Percentiles rank a stretch among this genome's conserved stretches.
Evolutionary conservation across 805 yeast species (phyloP).

Genomic region (Ascoidea tarda): DNA sequence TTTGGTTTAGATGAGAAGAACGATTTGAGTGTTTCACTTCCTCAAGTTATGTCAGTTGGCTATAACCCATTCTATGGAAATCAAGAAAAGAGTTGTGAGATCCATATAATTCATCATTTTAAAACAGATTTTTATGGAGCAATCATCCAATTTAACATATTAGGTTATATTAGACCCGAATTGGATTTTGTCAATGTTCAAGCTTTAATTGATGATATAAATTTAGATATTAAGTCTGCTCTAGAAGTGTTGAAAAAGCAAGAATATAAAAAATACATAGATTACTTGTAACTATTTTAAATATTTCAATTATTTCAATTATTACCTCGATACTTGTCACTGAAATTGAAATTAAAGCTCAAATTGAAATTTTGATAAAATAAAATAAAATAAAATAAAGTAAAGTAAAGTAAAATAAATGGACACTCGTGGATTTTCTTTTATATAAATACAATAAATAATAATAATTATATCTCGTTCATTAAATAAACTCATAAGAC

Average conservation of each 20-base stretch:
- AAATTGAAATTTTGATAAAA: too few relatives aligned
- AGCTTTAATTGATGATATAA: constrained; percentile 74
- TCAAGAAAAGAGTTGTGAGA: constrained; percentile 67
- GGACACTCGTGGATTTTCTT: too few relatives aligned
- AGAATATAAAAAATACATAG: constrained; percentile 1
- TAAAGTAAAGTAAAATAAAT: too few relatives aligned
- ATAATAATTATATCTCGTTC: too few relatives aligned
- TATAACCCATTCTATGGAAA: constrained; percentile 90
- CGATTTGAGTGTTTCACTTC: constrained; percentile 36
- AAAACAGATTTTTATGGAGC: constrained; percentile 71
- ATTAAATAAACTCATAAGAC: background rate
- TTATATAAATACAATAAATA: too few relatives aligned
- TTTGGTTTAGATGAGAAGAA: constrained; percentile 20
- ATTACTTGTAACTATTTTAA: background rate
- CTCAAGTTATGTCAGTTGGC: constrained; percentile 93
- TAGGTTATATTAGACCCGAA: constrained; percentile 91
- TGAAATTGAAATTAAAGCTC: too few relatives aligned
- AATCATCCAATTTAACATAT: constrained; percentile 43
- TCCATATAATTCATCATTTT: constrained; percentile 75
- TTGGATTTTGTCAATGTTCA: constrained; percentile 66
- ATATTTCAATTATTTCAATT: too few relatives aligned
- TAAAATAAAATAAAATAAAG: too few relatives aligned
- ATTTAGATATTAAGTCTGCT: constrained; percentile 65
- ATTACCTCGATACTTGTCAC: too few relatives aligned
- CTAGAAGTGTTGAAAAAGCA: constrained; percentile 23